A percentile compares a stretch with the other conserved stretches of the same genome.
Evolutionary conservation across 2,329 filamentous ascomycete species (phyloP).

Genomic region (Hypoxylon sp.): DNA sequence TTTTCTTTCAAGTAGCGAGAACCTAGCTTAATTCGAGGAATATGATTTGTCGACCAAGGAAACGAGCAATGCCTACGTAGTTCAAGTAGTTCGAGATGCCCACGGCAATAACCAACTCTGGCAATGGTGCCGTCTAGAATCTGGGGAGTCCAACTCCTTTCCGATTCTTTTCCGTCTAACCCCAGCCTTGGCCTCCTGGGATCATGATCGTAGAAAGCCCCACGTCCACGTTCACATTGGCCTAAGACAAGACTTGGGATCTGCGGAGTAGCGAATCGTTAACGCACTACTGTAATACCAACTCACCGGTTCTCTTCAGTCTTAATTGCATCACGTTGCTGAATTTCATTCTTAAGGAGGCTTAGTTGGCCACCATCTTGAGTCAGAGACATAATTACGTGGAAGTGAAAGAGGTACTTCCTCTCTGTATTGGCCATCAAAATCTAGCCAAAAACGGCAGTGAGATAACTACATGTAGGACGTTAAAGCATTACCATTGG

Average conservation of each 20-base stretch:
- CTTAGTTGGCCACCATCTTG: slow-evolving; percentile 40
- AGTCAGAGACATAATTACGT: slow-evolving; percentile 41
- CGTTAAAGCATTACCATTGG: slow-evolving; percentile 14
- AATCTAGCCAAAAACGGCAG: slow-evolving; percentile 10
- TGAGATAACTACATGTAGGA: slow-evolving; percentile 4
- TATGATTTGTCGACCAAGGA: slow-evolving; percentile 34
- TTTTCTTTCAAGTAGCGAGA: slow-evolving; percentile 29
- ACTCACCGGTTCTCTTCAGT: slow-evolving; percentile 40
- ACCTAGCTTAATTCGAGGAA: slow-evolving; percentile 18
- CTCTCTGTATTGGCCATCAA: slow-evolving; percentile 23
- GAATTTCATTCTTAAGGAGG: slow-evolving; percentile 37
- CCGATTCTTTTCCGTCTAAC: slow-evolving; percentile 46
- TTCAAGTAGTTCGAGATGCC: slow-evolving; percentile 19
- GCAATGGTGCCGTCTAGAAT: slow-evolving; percentile 33
- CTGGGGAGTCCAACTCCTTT: slow-evolving; percentile 38
- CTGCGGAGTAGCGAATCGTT: slow-evolving; percentile 51
- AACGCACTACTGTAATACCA: slow-evolving; percentile 39
- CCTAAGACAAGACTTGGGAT: slow-evolving; percentile 43
- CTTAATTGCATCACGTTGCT: slow-evolving; percentile 39
- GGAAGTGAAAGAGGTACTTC: slow-evolving; percentile 22
- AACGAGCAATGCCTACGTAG: slow-evolving; percentile 32
- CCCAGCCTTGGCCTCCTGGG: slow-evolving; percentile 42
- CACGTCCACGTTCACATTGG: slow-evolving; percentile 41
- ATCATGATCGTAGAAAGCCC: slow-evolving; percentile 45
- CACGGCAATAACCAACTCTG: slow-evolving; percentile 20